Evolutionary conservation across 306 rosid genomes (phyloP), one percentile per base, ranked within the genome.

Genomic region (Cucumis cinereus): DNA sequence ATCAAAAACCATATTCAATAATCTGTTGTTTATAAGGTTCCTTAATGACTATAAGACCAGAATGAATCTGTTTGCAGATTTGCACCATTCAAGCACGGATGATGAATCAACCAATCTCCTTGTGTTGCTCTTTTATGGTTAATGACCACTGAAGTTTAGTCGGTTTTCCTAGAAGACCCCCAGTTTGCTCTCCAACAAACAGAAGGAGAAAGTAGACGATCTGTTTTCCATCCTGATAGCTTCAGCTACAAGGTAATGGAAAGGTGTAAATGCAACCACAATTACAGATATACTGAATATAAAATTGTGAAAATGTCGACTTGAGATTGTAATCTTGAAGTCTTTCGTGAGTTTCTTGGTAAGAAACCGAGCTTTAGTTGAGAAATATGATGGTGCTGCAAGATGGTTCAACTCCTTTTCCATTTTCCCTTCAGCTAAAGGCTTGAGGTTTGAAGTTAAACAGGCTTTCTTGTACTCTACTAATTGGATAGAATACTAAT

Each of bases 161-260:
- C 98, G 41, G 45, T 67, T 87, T 90, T 93, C 79, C 35, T 30
- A 30, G 35, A 30, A 30, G 35, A 30, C 35, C 35, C 84, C 98
- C 98, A 93, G 78, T 88, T 85, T 56, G 97, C 96, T 78, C 86
- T 91, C 98, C 98, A 93, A 77, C 82, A 79, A 74, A 91, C 83
- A 43, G 86, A 80, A 58, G 91, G 88, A 1, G 93, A 86, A 20
- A 91, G 88, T 72, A 93, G 92, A 35, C 98, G 92, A 72, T 90
- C 98, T 33, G 94, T 85, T 86, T 91, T 93, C 98, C 98, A 93
- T 33, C 91, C 96, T 33, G 88, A 85, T 24, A 79, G 75, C 89
- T 86, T 90, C 79, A 91, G 86, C 98, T 91, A 90, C 88, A 83
- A 54, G 73, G 54, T 23, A 71, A 55, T 15, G 54, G 35, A 61